Base-by-base conservation (phyloP, 805 yeast species). In the Scheffersomyces ergatensis region DNA sequence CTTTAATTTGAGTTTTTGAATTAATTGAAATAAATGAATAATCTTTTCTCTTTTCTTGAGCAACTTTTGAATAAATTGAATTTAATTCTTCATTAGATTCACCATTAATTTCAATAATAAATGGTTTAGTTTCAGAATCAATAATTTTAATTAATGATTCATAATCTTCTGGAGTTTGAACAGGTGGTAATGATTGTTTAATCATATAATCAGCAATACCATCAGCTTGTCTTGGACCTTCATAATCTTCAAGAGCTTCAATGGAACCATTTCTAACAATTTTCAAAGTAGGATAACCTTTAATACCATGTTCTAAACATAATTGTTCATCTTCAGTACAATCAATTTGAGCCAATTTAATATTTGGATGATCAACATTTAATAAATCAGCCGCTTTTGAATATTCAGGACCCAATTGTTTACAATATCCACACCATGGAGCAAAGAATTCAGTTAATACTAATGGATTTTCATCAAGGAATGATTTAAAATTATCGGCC, bases 351-450 rank as follows among this genome's bases (percentile, higher is more conserved):
- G 89, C 95, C 56, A 88, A 70, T 54, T 80, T 78, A 62, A 86
- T 82, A 40, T 77, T 70, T 46, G 85, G 78, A 50, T 65, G 56
- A 24, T 62, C 24, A 38, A 72, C 77, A 36, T 72, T 73, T 58
- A 86, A 72, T 15, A 57, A 52, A 51, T 82, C 80, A 37, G 92
- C 88, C 38, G 96, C 96, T 52, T 77, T 64, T 39, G 80, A 71
- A 51, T 76, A 86, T 63, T 88, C 83, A 26, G 96, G 96, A 11
- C 89, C 96, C 49, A 88, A 69, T 37, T 77, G 77, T 73, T 90
- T 89, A 76, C 97, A 90, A 70, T 90, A 93, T 14, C 97, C 97
- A 75, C 97, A 90, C 97, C 98, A 92, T 61, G 97, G 95, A 14
- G 96, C 96, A 62, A 83, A 88, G 67, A 88, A 88, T 66, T 88